A percentile compares a stretch with the other conserved stretches of the same genome.
Evolutionary conservation across 176 grass and related monocot species (phyloP).

Genomic region (Oropetium thomaeum): DNA sequence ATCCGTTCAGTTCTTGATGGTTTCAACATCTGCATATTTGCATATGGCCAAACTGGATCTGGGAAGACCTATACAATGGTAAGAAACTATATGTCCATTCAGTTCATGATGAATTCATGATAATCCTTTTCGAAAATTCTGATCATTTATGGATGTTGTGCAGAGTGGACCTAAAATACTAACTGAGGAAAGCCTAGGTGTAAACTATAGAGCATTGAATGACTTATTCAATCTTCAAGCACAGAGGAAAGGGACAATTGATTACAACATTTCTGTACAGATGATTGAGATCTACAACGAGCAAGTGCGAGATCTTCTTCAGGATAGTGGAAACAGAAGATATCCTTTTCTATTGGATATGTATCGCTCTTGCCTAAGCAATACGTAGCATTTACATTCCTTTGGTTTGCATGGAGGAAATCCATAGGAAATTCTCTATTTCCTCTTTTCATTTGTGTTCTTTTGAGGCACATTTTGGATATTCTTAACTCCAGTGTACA

Average conservation of each 20-base stretch:
- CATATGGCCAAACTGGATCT: constrained; percentile 95
- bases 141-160: constrained; percentile 24
- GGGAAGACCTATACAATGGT: constrained; percentile 97
- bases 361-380: neutral
- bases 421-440: constrained; percentile 14
- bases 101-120: neutral
- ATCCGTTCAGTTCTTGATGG: constrained; percentile 92
- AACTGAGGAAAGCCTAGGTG: constrained; percentile 54
- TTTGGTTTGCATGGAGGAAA: neutral
- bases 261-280: constrained; percentile 83
- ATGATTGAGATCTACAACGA: constrained; percentile 99
- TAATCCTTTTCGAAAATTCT: neutral
- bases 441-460: constrained; percentile 14
- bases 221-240: constrained; percentile 78
- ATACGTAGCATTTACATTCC: neutral
- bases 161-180: constrained; percentile 82
- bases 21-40: constrained; percentile 97
- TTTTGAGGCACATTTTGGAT: constrained; percentile 19
- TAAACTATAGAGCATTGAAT: constrained; percentile 92
- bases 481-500: constrained; percentile 64
- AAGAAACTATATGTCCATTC: neutral
- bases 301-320: constrained; percentile 90
- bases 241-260: constrained; percentile 56
- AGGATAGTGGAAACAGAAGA: constrained; percentile 62
- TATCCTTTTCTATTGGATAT: constrained; percentile 63